Evolutionary conservation across 2,329 filamentous ascomycete genomes (phyloP).

Genomic region (Colletotrichum filicis): DNA sequence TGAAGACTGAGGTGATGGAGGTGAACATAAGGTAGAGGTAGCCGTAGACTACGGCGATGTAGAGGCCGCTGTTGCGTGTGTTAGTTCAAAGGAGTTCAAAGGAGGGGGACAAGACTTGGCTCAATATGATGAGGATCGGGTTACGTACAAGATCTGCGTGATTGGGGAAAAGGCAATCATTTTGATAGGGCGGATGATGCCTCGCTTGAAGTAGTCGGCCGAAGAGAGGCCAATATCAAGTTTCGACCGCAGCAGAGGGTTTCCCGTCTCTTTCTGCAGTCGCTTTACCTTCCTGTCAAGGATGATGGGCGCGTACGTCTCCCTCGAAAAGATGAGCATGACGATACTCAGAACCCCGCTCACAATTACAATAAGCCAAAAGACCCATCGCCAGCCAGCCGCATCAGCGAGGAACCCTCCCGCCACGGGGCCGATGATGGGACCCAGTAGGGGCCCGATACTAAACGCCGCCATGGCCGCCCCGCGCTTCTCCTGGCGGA

Average conservation of each 20-base stretch:
- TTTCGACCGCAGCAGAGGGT: constrained; percentile 63
- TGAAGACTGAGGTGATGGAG: constrained; percentile 59
- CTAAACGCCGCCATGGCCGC: constrained; percentile 63
- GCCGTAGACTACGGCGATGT: constrained; percentile 58
- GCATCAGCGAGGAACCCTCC: constrained; percentile 55
- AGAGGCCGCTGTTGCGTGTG: constrained; percentile 33
- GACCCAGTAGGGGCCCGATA: constrained; percentile 57
- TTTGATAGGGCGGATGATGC: constrained; percentile 59
- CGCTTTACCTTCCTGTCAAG: constrained; percentile 53
- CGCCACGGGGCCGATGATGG: constrained; percentile 57
- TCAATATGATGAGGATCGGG: constrained; percentile 34
- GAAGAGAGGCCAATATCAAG: constrained; percentile 57
- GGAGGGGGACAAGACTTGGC: constrained; percentile 34
- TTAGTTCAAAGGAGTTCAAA: background rate
- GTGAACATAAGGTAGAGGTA: constrained; percentile 64
- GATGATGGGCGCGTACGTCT: constrained; percentile 61
- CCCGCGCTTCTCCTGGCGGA: constrained; percentile 66
- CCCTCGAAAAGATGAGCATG: constrained; percentile 53
- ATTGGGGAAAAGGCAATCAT: constrained; percentile 59
- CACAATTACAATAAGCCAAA: constrained; percentile 58
- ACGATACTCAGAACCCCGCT: constrained; percentile 47
- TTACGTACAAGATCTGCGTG: constrained; percentile 48
- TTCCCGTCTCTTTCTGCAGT: constrained; percentile 64
- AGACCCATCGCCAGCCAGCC: constrained; percentile 61
- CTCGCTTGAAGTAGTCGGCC: constrained; percentile 53